These are phyloP conservation scores for Solanum boliviense DNA, from an alignment of 257 asterid species.

Conservation along the genomic window DNA sequence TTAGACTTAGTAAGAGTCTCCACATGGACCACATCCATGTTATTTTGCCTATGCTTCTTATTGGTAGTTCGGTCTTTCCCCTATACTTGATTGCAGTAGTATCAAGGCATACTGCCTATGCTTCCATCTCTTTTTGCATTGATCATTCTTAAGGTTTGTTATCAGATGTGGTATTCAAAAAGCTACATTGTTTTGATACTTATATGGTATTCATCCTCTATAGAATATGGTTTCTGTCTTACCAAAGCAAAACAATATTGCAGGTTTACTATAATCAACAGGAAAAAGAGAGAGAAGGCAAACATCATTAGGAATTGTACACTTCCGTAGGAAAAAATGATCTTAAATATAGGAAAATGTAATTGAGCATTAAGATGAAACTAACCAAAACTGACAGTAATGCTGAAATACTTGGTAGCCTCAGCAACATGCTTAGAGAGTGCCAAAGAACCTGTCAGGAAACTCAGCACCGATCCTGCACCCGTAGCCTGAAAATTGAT, in stretches of 20 bases:
- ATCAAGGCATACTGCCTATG: neutral
- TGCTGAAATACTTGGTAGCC: constrained; percentile 65
- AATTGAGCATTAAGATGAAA: neutral
- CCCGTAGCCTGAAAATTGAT: constrained; percentile 60
- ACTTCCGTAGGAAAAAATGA: neutral
- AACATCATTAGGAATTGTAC: neutral
- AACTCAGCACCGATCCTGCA: constrained; percentile 95
- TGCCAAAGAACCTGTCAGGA: constrained; percentile 73
- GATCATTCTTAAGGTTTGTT: neutral
- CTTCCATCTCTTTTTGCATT: neutral
- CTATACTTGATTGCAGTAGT: neutral
- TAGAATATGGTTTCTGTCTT: neutral
- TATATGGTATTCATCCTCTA: neutral
- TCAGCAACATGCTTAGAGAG: constrained; percentile 81
- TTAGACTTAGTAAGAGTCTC: neutral
- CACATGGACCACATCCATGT: neutral
- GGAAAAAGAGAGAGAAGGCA: neutral
- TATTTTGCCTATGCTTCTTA: neutral
- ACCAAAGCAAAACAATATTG: neutral
- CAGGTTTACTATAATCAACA: neutral
- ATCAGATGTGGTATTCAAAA: neutral
- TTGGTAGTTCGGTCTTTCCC: neutral
- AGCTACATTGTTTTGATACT: neutral
- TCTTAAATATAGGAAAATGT: neutral
- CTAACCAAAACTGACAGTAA: constrained; percentile 89